A percentile compares a stretch with the other conserved stretches of the same genome.
Conservation (phyloP, 2,329 filamentous ascomycete species). For the Sarocladiaceae sp. region DNA sequence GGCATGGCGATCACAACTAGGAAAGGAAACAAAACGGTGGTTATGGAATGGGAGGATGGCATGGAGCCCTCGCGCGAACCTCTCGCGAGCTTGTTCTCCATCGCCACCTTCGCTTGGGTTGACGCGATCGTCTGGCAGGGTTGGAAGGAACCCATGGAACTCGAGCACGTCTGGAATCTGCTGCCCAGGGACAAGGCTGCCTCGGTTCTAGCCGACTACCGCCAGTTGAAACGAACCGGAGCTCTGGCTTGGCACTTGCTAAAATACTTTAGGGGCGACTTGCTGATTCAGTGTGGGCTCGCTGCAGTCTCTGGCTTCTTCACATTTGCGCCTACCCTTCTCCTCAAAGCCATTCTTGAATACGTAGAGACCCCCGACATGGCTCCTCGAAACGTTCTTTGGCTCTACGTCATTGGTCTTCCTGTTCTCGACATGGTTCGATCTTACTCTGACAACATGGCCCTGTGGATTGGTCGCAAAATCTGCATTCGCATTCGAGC, state of each 20-base stretch:
- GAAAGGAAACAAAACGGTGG: slow-evolving; percentile 84
- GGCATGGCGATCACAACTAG: slow-evolving; percentile 73
- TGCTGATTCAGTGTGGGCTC: slow-evolving; percentile 74
- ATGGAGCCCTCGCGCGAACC: slow-evolving; percentile 84
- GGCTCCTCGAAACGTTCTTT: slow-evolving; percentile 79
- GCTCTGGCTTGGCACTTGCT: slow-evolving; percentile 74
- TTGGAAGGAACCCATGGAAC: slow-evolving; percentile 76
- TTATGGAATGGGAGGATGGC: slow-evolving; percentile 82
- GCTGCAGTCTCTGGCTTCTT: slow-evolving; percentile 74
- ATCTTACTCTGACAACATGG: slow-evolving; percentile 77
- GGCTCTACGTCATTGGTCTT: slow-evolving; percentile 90
- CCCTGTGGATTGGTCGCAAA: slow-evolving; percentile 88
- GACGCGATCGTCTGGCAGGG: slow-evolving; percentile 85
- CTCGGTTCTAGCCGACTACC: slow-evolving; percentile 72
- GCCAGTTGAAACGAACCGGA: slow-evolving; percentile 76
- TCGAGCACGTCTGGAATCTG: slow-evolving; percentile 88
- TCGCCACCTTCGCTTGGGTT: slow-evolving; percentile 85
- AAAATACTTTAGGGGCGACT: slow-evolving; percentile 71
- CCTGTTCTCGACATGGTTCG: slow-evolving; percentile 77
- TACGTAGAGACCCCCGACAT: slow-evolving; percentile 79
- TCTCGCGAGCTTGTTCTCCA: slow-evolving; percentile 79
- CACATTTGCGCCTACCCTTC: slow-evolving; percentile 83
- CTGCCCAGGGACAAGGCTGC: slow-evolving; percentile 82
- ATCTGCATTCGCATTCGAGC: slow-evolving; percentile 89
- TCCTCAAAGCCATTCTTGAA: slow-evolving; percentile 85